Evolutionary conservation across 805 yeast genomes (phyloP).

Genomic region (Teunomyces kruisii): DNA sequence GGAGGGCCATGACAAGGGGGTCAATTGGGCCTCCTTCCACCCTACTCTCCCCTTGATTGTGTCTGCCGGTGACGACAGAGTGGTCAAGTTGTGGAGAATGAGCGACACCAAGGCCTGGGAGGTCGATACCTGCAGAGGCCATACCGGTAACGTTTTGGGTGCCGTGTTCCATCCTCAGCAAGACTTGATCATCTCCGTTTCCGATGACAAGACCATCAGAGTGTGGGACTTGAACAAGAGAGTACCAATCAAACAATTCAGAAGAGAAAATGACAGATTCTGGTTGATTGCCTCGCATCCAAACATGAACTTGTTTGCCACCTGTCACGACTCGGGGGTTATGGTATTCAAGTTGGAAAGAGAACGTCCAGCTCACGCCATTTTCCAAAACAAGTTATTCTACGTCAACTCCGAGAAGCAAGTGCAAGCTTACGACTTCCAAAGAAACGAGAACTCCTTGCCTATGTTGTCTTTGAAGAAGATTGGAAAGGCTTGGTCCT

Average conservation of each 20-base stretch:
- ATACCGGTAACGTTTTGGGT: constrained; percentile 87
- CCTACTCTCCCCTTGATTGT: constrained; percentile 94
- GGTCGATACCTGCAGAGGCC: constrained; percentile 97
- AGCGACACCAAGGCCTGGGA: constrained; percentile 98
- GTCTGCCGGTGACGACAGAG: constrained; percentile 94
- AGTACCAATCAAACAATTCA: constrained; percentile 89
- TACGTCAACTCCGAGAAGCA: constrained; percentile 84
- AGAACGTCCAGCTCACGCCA: constrained; percentile 89
- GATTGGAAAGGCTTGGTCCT: constrained; percentile 82
- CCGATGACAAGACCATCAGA: constrained; percentile 94
- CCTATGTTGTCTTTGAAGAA: constrained; percentile 84
- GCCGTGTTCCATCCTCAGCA: constrained; percentile 91
- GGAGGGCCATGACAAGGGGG: constrained; percentile 98
- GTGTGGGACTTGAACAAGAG: constrained; percentile 96
- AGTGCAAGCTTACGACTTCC: constrained; percentile 75
- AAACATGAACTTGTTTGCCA: constrained; percentile 85
- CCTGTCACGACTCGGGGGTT: constrained; percentile 96
- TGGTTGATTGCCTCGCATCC: constrained; percentile 94
- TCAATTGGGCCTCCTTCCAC: constrained; percentile 97
- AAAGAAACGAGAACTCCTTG: constrained; percentile 59
- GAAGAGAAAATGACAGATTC: constrained; percentile 90
- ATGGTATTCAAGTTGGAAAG: constrained; percentile 97
- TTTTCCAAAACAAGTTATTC: constrained; percentile 69
- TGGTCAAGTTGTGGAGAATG: constrained; percentile 96
- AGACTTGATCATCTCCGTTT: constrained; percentile 87